Evolutionary conservation across 208 protist genomes (phyloP).

Genomic region (Leishmania amazonensis): DNA sequence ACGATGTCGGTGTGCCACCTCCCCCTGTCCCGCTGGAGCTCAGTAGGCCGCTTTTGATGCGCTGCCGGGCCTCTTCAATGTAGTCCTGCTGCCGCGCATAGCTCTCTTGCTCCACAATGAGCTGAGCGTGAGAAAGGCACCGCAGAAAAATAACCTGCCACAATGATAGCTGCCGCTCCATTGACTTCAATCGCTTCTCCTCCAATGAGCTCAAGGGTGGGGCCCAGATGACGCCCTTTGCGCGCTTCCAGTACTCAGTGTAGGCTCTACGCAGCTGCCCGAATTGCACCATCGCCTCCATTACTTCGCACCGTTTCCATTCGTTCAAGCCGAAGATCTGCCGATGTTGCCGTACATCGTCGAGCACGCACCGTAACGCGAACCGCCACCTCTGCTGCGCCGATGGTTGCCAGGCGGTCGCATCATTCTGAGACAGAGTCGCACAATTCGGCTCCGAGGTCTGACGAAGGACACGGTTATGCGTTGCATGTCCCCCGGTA

Average conservation of each 20-base stretch:
- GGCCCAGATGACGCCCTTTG: constrained; percentile 46
- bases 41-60: background rate
- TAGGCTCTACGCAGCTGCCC: constrained; percentile 59
- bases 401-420: background rate
- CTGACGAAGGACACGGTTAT: background rate
- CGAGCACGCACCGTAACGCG: constrained; percentile 34
- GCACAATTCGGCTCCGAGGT: background rate
- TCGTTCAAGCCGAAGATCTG: constrained; percentile 14
- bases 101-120: constrained; percentile 45
- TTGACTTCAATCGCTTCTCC: constrained; percentile 25
- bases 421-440: background rate
- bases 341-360: constrained; percentile 29
- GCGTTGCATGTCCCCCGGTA: background rate
- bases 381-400: constrained; percentile 47
- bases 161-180: constrained; percentile 67
- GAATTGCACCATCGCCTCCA: constrained; percentile 62
- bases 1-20: background rate
- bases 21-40: background rate
- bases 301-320: constrained; percentile 19
- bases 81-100: constrained; percentile 46
- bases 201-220: constrained; percentile 65
- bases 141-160: constrained; percentile 80
- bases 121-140: constrained; percentile 68
- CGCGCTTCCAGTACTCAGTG: constrained; percentile 71
- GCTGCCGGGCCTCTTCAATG: constrained; percentile 33